Evolutionary conservation across 1,139 yeast genomes (phyloP).

Genomic region (Candida glucosophila): DNA sequence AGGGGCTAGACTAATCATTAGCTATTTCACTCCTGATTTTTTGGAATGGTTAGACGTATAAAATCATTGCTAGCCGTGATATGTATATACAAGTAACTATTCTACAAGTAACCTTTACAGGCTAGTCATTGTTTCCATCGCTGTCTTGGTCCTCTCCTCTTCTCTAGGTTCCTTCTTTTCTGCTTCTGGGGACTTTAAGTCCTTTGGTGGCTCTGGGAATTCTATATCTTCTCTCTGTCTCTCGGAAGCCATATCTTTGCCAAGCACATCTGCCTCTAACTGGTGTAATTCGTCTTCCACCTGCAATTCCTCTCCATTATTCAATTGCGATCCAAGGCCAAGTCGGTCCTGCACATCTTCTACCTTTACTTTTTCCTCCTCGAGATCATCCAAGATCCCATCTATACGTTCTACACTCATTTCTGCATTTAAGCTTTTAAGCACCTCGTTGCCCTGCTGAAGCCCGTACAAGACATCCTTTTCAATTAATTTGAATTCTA

Average conservation of each 20-base stretch:
- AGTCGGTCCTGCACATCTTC: conserved; percentile 49
- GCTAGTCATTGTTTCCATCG: conserved; percentile 4
- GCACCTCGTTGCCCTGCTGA: conserved; percentile 68
- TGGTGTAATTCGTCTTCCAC: conserved; percentile 56
- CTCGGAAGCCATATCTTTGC: conserved; percentile 14
- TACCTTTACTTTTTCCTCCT: conserved; percentile 74
- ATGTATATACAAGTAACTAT: too few relatives aligned
- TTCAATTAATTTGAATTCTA: conserved; percentile 85
- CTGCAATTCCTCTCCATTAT: conserved; percentile 52
- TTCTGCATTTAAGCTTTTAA: conserved; percentile 68
- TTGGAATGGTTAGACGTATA: conserved; percentile 70
- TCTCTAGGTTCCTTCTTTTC: conserved; percentile 5
- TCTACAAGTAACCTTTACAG: conserved; percentile 4
- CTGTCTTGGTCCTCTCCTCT: conserved; percentile 8
- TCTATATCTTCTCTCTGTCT: conserved; percentile 5
- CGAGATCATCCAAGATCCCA: conserved; percentile 71
- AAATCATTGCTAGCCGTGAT: too few relatives aligned
- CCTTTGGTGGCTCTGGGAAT: conserved; percentile 14
- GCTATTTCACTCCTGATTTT: conserved; percentile 93
- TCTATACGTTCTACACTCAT: conserved; percentile 77
- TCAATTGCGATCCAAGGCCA: conserved; percentile 33
- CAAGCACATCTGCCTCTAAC: conserved; percentile 41
- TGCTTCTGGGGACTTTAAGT: conserved; percentile 14
- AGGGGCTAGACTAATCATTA: conserved; percentile 86
- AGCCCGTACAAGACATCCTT: conserved; percentile 76